Base-by-base conservation (phyloP, 257 asterid species). In the Fraxinus anomala region DNA sequence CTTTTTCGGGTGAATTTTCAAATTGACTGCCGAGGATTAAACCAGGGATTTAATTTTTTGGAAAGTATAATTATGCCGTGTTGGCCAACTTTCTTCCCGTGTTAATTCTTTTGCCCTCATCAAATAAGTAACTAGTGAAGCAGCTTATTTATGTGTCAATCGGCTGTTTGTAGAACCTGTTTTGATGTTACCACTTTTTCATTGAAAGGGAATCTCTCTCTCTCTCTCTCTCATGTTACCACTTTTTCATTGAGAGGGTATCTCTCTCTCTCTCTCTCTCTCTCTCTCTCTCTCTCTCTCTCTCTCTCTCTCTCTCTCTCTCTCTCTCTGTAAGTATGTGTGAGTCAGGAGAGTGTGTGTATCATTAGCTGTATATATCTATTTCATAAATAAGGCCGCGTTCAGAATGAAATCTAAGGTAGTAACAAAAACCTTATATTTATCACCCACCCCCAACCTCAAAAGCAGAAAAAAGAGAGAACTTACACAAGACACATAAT, bases 71-170 rank as follows among this genome's bases (percentile, higher is more conserved):
- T 13, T 44, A 44, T 44, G 0, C n/a, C n/a, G 16, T 44, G 54
- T 44, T 65, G 56, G 67, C 63, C 47, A 80, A 44, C 40, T 44
- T 67, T 39, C 61, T 66, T 63, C 24, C 72, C 33, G 19, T 33
- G 61, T 65, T n/a, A 71, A 40, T 40, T 34, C 36, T 31, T 12
- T n/a, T 1, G 3, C 63, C 63, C 5, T 54, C 1, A 54, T 54
- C 24, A 54, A 17, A 54, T 54, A 19, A 54, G 24, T 54, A 54
- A 19, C 26, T 54, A 17, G 63, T 24, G 67, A 37, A 49, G 19
- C 12, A 33, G 56, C 49, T 51, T 6, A 40, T 33, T 13, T 66
- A 49, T 54, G 73, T 77, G 51, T 74, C 51, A 54, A 34, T 51
- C 70, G 4, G 24, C 65, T 37, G 36, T 17, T 44, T 56, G 23